These are phyloP conservation scores for Acanthamoeba triangularis DNA, from an alignment of 208 protist genomes.

Conservation along the genomic window DNA sequence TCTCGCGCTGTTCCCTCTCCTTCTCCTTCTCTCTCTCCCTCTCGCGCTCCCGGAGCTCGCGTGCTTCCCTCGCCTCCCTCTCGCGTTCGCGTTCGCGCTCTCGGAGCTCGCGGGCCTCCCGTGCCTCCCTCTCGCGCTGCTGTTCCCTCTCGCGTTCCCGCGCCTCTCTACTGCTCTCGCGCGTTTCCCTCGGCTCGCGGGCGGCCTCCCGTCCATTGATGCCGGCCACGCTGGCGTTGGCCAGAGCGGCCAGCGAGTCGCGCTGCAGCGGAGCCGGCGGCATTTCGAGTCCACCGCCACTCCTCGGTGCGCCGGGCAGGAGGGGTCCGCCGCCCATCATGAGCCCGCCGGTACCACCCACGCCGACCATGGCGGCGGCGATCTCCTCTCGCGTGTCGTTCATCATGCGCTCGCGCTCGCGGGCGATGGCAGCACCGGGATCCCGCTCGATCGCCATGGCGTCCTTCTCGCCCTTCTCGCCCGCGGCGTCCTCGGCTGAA, in stretches of 20 bases:
- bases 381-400: conserved; percentile 16
- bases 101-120: neutral
- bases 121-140: neutral
- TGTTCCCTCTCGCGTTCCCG: neutral
- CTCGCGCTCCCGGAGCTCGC: neutral
- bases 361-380: conserved; percentile 14
- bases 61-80: neutral
- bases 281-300: neutral
- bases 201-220: neutral
- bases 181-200: neutral
- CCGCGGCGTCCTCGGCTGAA: neutral
- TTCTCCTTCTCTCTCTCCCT: neutral
- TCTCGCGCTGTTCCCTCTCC: neutral
- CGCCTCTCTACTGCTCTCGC: neutral
- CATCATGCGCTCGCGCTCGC: conserved; percentile 4
- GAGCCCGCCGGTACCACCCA: neutral
- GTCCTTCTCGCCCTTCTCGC: conserved; percentile 28
- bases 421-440: neutral
- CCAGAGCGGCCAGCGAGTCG: neutral
- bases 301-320: neutral
- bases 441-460: neutral
- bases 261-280: neutral
- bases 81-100: neutral
- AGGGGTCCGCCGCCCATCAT: neutral
- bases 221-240: conserved; percentile 9